Conservation (phyloP, 805 yeast species). For the Yarrowia sp. region DNA sequence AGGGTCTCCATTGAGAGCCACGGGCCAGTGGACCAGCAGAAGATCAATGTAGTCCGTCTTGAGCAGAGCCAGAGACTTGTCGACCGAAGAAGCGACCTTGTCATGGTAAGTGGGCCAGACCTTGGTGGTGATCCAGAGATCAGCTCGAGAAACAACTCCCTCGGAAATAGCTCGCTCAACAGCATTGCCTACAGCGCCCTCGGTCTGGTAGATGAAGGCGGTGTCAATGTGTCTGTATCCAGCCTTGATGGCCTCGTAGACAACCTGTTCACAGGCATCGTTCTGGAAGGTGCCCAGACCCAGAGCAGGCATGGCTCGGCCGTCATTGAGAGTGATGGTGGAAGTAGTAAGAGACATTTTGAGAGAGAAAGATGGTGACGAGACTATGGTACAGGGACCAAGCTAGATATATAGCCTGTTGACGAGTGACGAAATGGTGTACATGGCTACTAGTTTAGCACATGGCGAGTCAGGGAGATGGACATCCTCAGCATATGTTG, state of each 20-base stretch:
- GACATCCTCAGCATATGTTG: no score
- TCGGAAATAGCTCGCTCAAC: conserved; percentile 51
- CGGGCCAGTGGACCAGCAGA: conserved; percentile 58
- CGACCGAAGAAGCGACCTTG: conserved; percentile 57
- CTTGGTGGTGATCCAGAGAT: conserved; percentile 58
- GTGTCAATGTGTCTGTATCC: conserved; percentile 77
- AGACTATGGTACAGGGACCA: no score
- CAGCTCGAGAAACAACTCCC: conserved; percentile 50
- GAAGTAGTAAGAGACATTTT: neutral
- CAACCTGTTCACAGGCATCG: conserved; percentile 39
- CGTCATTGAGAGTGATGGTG: conserved; percentile 47
- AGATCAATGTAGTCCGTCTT: conserved; percentile 61
- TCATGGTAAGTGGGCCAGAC: conserved; percentile 67
- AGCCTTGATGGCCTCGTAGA: conserved; percentile 53
- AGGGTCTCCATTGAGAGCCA: conserved; percentile 21
- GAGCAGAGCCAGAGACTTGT: conserved; percentile 48
- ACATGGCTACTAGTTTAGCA: neutral
- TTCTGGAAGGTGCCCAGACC: conserved; percentile 62
- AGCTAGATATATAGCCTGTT: no score
- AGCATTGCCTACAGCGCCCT: conserved; percentile 58
- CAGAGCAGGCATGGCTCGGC: conserved; percentile 58
- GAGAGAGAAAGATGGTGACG: no score
- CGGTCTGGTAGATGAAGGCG: conserved; percentile 67
- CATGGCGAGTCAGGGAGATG: no score
- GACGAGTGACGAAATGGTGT: no score